Percentiles rank a stretch among this genome's conserved stretches.
Evolutionary conservation across 2,329 filamentous ascomycete genomes (phyloP).

Genomic region (Cercospora beticola): DNA sequence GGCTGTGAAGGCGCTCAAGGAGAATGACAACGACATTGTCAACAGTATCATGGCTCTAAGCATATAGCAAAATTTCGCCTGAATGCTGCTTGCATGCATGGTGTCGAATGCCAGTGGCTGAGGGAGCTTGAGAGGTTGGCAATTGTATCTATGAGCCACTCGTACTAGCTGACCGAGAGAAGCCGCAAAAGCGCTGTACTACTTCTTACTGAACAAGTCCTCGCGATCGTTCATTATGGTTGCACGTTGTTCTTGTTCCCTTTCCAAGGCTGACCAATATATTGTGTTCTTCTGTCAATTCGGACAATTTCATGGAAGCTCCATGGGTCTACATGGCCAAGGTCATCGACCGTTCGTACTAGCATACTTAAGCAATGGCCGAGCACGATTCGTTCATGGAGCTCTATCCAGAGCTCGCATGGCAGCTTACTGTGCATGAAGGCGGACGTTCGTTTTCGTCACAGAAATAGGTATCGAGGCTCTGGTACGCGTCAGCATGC

Average conservation of each 20-base stretch:
- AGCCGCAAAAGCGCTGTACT: constrained; percentile 4
- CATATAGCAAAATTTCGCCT: constrained; percentile 42
- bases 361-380: neutral
- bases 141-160: neutral
- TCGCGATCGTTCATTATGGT: neutral
- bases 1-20: constrained; percentile 96
- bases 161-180: neutral
- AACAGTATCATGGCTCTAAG: constrained; percentile 98
- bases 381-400: neutral
- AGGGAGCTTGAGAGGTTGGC: neutral
- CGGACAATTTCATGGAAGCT: neutral
- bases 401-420: neutral
- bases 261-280: neutral
- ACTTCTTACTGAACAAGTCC: neutral
- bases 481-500: neutral
- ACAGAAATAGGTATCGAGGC: neutral
- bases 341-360: neutral
- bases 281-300: neutral
- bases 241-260: neutral
- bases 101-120: neutral
- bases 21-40: constrained; percentile 99
- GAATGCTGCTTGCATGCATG: neutral
- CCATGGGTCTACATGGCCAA: neutral
- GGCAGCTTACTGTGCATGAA: neutral
- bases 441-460: neutral